phyloP scores from a whole-genome alignment of 257 asterid species.

The Solanum gracilifrons region DNA sequence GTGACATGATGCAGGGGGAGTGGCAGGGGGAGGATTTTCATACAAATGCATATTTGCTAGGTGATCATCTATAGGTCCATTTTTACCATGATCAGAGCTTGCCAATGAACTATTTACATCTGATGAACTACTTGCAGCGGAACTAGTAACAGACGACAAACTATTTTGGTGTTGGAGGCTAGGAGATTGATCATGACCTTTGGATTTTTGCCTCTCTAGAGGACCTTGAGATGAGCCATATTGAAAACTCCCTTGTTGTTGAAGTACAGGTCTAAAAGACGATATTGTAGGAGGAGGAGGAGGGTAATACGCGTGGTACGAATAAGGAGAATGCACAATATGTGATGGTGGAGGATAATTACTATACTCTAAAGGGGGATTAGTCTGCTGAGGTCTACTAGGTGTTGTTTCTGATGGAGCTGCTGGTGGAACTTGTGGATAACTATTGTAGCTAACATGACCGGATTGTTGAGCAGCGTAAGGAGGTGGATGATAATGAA shows the following conservation, averaged over 20 bases:
- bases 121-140: slow-evolving; percentile 1
- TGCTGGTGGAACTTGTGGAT: slow-evolving; percentile 20
- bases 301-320: slow-evolving; percentile 30
- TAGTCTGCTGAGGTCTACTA: slow-evolving; percentile 1
- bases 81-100: slow-evolving; percentile 18
- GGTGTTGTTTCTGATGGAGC: not conserved
- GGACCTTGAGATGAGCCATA: slow-evolving; percentile 24
- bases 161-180: slow-evolving; percentile 32
- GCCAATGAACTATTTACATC: not conserved
- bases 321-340: slow-evolving; percentile 33
- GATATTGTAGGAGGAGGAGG: slow-evolving; percentile 5
- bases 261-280: slow-evolving; percentile 21
- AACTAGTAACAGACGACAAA: slow-evolving; percentile 3
- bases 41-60: slow-evolving; percentile 44
- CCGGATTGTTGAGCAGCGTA: slow-evolving; percentile 25
- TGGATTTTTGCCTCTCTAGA: slow-evolving; percentile 29
- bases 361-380: slow-evolving; percentile 10
- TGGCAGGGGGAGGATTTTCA: slow-evolving; percentile 29
- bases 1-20: slow-evolving; percentile 39
- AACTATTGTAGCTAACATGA: slow-evolving; percentile 14
- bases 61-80: slow-evolving; percentile 39
- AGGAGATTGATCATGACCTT: slow-evolving; percentile 9
- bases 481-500: slow-evolving; percentile 38
- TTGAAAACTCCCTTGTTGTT: slow-evolving; percentile 35
- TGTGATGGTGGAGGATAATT: slow-evolving; percentile 24